Base-by-base conservation (phyloP, 768 basidiomycete species). In the Pisolithus sp. region DNA sequence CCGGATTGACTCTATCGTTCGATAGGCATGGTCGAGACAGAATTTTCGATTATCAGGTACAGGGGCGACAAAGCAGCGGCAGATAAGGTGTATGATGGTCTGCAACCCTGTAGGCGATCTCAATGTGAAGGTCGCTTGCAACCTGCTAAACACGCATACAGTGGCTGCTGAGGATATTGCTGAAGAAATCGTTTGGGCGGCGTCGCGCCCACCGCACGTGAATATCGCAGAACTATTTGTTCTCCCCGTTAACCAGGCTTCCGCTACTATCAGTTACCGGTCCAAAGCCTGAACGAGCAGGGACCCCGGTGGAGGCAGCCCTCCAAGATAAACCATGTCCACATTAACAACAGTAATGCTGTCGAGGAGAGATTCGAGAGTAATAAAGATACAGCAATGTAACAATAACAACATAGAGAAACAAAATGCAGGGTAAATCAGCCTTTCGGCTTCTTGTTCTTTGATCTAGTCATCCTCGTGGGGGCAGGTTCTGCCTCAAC, bases 171-270 rank as follows among this genome's bases (percentile, higher is more conserved):
- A 85, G 53, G 93, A 97, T 63, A 86, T 97, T 43, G 96, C 96
- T 1, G 96, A 99, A 66, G 93, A 98, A 69, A 94, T 99, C 62
- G 93, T 95, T 18, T 99, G 95, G 95, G 85, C 85, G 13, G 95
- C 96, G 18, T 78, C 88, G 10, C 84, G 94, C 39, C 94, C 94
- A 10, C 76, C 89, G 38, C 94, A 95, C 62, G 90, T 97, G 42
- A 93, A 97, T 64, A 77, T 97, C 40, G 92, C 90, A 1, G 86
- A 93, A 62, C 69, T 89, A 10, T 79, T 81, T 51, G 76, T 91
- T 42, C 79, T 89, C 58, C 89, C 89, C 2, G 83, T 85, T 28
- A 89, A 89, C 64, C 89, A 91, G 71, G 89, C 89, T 31, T 74
- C 78, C 54, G 78, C 85, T 23, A 81, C 76, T 21, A 66, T 88